Conservation (phyloP, 2,329 filamentous ascomycete species). For the Aspergillus intermedius region DNA sequence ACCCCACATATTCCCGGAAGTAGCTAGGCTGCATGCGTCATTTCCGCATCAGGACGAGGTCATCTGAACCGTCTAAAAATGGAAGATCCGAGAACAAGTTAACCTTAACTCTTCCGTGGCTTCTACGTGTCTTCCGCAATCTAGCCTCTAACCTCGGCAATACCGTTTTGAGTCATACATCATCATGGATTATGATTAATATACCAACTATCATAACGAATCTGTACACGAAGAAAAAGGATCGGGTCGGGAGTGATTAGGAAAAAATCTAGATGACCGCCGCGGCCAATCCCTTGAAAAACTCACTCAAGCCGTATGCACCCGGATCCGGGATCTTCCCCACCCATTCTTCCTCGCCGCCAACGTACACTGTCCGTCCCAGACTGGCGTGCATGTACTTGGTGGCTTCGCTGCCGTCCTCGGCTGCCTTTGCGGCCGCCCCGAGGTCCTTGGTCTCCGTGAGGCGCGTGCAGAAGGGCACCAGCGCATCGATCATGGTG, state of each 20-base stretch:
- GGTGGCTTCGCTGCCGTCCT: conserved; percentile 70
- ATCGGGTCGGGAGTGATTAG: not conserved
- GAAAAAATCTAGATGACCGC: conserved; percentile 15
- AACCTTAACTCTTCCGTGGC: not conserved
- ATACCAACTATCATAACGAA: not conserved
- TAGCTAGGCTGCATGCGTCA: conserved; percentile 4
- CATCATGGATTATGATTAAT: too few species aligned
- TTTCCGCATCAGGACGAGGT: not conserved
- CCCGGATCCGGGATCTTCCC: conserved; percentile 68
- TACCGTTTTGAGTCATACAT: too few species aligned
- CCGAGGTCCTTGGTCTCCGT: conserved; percentile 58
- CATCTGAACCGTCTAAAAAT: not conserved
- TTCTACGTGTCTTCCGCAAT: not conserved
- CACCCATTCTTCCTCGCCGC: conserved; percentile 58
- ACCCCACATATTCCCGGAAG: not conserved
- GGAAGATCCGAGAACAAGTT: too few species aligned
- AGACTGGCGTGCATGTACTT: conserved; percentile 89
- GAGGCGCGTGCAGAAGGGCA: conserved; percentile 76
- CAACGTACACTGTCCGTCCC: conserved; percentile 76
- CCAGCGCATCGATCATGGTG: conserved; percentile 81
- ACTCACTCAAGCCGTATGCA: conserved; percentile 71
- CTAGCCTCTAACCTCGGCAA: too few species aligned
- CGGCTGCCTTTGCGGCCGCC: conserved; percentile 68
- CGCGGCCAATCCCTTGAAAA: conserved; percentile 71
- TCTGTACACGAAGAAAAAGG: not conserved